Percentiles rank a stretch among this genome's conserved stretches.
Conservation (phyloP, 108 stramenopile genomes). For the Ochromonas danica region DNA sequence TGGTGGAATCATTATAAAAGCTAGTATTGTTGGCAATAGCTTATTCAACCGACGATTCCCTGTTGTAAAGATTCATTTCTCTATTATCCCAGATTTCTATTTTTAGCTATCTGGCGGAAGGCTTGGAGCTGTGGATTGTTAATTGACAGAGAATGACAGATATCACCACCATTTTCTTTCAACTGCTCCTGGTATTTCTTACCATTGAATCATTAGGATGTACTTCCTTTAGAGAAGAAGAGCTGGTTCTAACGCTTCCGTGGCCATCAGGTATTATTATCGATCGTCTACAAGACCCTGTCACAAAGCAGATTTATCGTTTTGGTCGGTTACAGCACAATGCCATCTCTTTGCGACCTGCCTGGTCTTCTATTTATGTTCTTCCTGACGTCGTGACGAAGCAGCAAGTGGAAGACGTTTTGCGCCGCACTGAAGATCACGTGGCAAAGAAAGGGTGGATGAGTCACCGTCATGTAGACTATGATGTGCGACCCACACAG, state of each 20-base stretch:
- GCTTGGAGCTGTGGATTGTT: no score
- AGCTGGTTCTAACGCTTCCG: neutral
- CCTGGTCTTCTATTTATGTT: neutral
- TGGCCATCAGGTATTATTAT: slow-evolving; percentile 20
- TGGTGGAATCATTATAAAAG: no score
- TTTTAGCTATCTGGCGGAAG: no score
- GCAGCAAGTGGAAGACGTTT: neutral
- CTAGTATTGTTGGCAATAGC: no score
- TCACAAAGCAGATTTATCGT: neutral
- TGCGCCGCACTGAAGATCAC: neutral
- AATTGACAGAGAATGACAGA: no score
- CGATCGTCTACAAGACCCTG: neutral
- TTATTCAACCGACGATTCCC: no score
- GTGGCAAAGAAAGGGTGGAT: neutral
- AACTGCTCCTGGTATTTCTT: no score
- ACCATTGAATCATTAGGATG: no score
- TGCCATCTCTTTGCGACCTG: neutral
- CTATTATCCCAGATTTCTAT: no score
- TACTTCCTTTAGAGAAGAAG: neutral
- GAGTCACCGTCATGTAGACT: neutral
- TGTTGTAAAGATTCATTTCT: no score
- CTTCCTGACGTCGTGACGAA: neutral
- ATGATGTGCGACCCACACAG: neutral
- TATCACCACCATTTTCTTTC: no score
- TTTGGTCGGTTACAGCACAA: slow-evolving; percentile 8